Evolutionary conservation across 1,284 basidiomycete species (phyloP).

Genomic region (Boletus sp.): DNA sequence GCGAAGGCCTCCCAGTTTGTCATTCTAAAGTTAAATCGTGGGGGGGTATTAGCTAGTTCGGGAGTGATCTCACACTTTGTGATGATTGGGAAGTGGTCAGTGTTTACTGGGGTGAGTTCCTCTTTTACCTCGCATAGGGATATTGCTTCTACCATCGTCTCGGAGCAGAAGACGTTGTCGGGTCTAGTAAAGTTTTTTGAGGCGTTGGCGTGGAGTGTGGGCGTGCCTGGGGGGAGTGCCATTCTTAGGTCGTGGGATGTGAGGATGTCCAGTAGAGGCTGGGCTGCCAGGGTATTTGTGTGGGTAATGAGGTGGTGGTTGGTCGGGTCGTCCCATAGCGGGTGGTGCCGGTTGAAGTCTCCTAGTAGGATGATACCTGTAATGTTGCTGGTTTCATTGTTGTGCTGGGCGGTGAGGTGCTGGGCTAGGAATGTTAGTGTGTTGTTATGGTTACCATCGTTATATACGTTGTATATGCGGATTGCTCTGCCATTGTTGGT

Average conservation of each 20-base stretch:
- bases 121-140: no score
- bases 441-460: no score
- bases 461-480: no score
- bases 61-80: no score
- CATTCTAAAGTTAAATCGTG: no score
- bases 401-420: neutral
- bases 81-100: neutral
- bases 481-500: neutral
- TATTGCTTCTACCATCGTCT: accelerated
- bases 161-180: neutral
- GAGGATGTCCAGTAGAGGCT: neutral
- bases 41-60: no score
- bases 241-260: neutral
- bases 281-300: neutral
- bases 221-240: neutral
- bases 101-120: neutral
- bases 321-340: neutral
- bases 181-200: neutral
- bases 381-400: no score
- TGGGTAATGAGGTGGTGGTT: neutral
- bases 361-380: no score
- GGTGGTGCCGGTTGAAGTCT: neutral
- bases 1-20: no score
- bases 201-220: neutral
- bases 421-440: no score